Percentiles rank a stretch among this genome's conserved stretches.
Conservation (phyloP, 2,329 filamentous ascomycete species). For the Albophoma yamanashiensis region DNA sequence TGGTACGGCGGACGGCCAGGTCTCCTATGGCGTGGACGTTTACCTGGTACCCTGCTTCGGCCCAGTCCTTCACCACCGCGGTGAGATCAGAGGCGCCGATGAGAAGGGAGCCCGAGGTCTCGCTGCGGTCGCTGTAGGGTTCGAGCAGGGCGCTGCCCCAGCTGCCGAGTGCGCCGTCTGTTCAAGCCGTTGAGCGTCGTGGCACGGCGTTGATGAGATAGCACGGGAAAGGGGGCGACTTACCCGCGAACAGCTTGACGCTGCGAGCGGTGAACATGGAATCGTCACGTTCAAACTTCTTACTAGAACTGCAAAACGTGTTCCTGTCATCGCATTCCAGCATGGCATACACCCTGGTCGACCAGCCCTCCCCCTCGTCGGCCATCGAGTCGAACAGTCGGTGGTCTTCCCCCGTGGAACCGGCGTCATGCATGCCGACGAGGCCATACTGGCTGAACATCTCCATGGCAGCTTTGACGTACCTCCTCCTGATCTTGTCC, state of each 20-base stretch:
- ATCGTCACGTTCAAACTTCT: constrained; percentile 30
- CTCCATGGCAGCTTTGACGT: constrained; percentile 47
- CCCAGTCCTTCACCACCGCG: constrained; percentile 45
- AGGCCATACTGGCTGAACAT: constrained; percentile 54
- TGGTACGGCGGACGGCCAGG: constrained; percentile 52
- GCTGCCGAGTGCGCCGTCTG: constrained; percentile 58
- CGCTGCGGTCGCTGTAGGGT: constrained; percentile 54
- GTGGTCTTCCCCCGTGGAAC: constrained; percentile 44
- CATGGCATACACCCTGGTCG: constrained; percentile 57
- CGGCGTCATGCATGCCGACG: constrained; percentile 60
- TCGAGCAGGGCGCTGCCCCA: constrained; percentile 66
- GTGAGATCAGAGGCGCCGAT: constrained; percentile 52
- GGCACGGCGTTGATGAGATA: not conserved
- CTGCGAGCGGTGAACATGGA: constrained; percentile 47
- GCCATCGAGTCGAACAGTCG: constrained; percentile 43
- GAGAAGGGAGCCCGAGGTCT: constrained; percentile 52
- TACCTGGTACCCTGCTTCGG: constrained; percentile 51
- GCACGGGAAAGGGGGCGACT: constrained; percentile 5
- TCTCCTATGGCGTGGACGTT: constrained; percentile 67
- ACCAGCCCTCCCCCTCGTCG: constrained; percentile 36
- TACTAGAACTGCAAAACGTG: constrained; percentile 46
- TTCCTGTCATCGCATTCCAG: constrained; percentile 54
- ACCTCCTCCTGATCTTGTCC: constrained; percentile 39
- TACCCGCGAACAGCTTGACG: constrained; percentile 60
- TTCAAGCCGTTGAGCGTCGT: not conserved